phyloP scores from a whole-genome alignment of 108 stramenopile species.

The Epipyxis sp. region DNA sequence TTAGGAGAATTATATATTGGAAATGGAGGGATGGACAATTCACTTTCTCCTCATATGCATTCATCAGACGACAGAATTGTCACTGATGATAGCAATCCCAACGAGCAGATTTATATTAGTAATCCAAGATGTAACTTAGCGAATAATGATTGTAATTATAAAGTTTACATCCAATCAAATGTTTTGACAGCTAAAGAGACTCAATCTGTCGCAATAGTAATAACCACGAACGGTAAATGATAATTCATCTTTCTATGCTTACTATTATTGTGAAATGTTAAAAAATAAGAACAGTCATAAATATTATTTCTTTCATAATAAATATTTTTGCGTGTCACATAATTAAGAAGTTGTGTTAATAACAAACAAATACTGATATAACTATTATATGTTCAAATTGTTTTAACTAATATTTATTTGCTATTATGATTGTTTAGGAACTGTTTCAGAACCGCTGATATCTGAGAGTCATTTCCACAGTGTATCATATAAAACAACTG shows the following conservation, averaged over 20 bases:
- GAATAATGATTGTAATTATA: neutral
- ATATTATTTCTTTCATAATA: no score
- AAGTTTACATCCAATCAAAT: neutral
- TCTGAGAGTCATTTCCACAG: neutral
- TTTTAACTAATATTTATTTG: no score
- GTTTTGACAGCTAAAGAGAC: neutral
- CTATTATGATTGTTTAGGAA: no score
- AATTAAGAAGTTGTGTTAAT: no score
- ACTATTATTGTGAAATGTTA: neutral
- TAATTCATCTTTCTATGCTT: neutral
- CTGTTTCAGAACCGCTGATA: neutral
- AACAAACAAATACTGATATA: no score
- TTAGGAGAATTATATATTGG: constrained; percentile 51
- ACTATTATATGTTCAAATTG: no score
- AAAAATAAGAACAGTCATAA: no score
- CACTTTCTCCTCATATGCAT: no score
- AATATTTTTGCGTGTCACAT: no score
- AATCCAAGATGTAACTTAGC: neutral
- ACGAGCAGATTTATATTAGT: neutral
- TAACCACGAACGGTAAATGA: neutral
- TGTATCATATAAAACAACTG: neutral
- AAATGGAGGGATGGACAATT: constrained; percentile 41
- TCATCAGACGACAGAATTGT: no score
- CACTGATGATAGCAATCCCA: neutral
- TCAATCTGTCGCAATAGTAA: neutral